These are phyloP conservation scores for Phlebiopsis flavidoalba DNA, from an alignment of 768 basidiomycete genomes.

Conservation along the genomic window DNA sequence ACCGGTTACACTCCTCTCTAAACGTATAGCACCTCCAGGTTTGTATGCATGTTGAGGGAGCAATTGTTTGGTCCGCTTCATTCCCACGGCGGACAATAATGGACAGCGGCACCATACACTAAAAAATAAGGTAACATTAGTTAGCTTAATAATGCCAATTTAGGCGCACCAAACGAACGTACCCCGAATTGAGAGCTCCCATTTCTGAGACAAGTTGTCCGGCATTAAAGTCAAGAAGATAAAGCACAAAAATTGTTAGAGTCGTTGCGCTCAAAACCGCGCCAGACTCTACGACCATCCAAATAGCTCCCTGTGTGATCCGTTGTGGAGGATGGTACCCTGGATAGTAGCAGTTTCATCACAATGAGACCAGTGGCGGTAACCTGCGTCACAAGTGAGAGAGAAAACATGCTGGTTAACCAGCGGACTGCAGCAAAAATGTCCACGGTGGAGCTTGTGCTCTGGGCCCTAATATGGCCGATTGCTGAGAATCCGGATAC, in stretches of 20 bases:
- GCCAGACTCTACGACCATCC: conserved; percentile 3
- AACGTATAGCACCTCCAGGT: no score
- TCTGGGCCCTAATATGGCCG: not conserved
- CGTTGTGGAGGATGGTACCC: not conserved
- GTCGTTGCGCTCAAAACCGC: not conserved
- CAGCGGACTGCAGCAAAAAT: not conserved
- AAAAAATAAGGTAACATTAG: not conserved
- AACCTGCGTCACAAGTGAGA: not conserved
- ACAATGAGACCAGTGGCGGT: not conserved
- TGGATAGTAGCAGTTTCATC: not conserved
- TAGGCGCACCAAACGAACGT: not conserved
- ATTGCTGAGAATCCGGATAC: not conserved
- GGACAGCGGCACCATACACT: not conserved
- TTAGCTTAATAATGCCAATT: not conserved
- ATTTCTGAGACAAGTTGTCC: not conserved
- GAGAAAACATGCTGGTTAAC: not conserved
- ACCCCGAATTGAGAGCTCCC: not conserved
- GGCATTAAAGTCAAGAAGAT: not conserved
- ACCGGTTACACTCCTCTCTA: no score
- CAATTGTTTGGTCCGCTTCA: not conserved
- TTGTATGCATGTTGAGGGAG: no score
- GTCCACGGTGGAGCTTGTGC: not conserved
- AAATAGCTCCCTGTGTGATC: not conserved
- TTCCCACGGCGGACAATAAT: not conserved
- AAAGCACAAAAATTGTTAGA: not conserved